Conservation (phyloP, 768 basidiomycete genomes). For the Terana coerulea region DNA sequence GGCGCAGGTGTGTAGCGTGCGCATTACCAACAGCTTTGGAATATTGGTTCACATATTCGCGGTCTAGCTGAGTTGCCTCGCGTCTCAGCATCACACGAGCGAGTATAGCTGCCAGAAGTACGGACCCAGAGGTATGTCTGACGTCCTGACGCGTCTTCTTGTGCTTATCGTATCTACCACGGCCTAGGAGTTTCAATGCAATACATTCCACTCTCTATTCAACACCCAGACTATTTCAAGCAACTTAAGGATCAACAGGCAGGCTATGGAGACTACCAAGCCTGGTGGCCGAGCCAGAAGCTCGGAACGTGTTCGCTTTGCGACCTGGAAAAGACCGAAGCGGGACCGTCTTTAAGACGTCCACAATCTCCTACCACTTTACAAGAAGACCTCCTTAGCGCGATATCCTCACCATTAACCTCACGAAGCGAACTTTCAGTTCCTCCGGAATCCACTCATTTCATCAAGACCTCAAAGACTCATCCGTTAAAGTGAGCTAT, state of each 20-base stretch:
- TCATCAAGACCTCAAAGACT: constrained; percentile 64
- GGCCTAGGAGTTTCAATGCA: too few species aligned
- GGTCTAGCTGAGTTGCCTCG: constrained; percentile 53
- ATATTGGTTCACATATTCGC: too few species aligned
- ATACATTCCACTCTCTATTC: constrained; percentile 65
- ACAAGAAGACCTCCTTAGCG: constrained; percentile 48
- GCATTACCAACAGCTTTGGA: too few species aligned
- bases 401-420: constrained; percentile 44
- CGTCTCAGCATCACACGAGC: constrained; percentile 72
- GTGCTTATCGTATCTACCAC: background rate
- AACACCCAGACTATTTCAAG: constrained; percentile 53
- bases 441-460: constrained; percentile 70
- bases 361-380: constrained; percentile 29
- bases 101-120: constrained; percentile 70
- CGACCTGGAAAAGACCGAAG: background rate
- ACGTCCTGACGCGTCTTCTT: constrained; percentile 6
- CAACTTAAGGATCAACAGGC: constrained; percentile 52
- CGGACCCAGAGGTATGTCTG: constrained; percentile 40
- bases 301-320: background rate
- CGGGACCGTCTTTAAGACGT: background rate
- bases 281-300: constrained; percentile 48
- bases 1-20: constrained; percentile 3
- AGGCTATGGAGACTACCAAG: constrained; percentile 29
- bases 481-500: background rate
- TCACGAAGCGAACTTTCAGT: constrained; percentile 23